Evolutionary conservation across 805 yeast genomes (phyloP), one percentile per base, ranked within the genome.

Genomic region (Candida maris): DNA sequence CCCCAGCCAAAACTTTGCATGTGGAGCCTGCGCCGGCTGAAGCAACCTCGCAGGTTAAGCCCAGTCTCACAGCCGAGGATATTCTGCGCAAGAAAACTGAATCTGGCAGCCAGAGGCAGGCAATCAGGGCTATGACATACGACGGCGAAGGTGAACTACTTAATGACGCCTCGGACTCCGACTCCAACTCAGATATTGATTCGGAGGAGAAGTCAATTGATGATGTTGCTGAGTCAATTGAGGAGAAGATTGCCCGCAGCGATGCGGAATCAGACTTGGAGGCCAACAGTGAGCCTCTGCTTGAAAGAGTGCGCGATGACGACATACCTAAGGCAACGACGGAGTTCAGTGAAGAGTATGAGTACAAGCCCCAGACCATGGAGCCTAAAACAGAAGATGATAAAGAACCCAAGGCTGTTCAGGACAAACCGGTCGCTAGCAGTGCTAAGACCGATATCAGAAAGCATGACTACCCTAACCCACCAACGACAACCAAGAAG

Each of bases 401-500:
- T 8, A n/a, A n/a, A n/a, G n/a, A n/a, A n/a, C n/a, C n/a, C n/a
- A 21, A 21, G 24, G 24, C 10, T 8, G 24, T 21, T 12, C 24
- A 21, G 24, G 7, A 12, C 10, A 16, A 10, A 25, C 14, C 28
- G 16, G 14, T 8, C 7, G 28, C 8, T n/a, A 12, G 16, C 14
- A 28, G 19, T 8, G 15, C 31, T 15, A 28, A n/a, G 30, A 32
- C 19, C 31, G 22, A 24, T 32, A 16, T 37, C 37, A 34, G 44
- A 41, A 28, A 32, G 31, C 20, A 23, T 19, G 49, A 45, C 27
- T 49, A 51, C 29, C 57, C 63, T 16, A 57, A 55, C 32, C 59
- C 66, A 4, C 61, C 60, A 32, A 48, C 32, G 27, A 42, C 41
- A 44, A 54, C 46, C 4, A 48, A 48, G 24, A 54, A 53, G 22